Evolutionary conservation across 2,329 filamentous ascomycete genomes (phyloP), one percentile per base, ranked within the genome.

Genomic region (Stagonosporopsis chrysanthemi): DNA sequence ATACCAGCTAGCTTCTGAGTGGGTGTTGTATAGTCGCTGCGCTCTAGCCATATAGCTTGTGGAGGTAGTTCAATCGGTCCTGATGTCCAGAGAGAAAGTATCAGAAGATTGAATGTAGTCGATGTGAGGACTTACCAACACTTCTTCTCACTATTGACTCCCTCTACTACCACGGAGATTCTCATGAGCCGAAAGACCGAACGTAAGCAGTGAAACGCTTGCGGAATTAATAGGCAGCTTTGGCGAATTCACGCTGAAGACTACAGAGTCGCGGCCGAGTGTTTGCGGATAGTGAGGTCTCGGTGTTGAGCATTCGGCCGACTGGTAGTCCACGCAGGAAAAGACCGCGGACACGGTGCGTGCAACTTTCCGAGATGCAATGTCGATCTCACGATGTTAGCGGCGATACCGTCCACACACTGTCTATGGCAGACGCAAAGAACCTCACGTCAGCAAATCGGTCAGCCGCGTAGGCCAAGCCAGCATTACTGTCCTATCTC

Each of bases 361-460:
- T 29, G 40, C 23, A 4, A 22, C 6, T 24, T 9, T 17, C 53
- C 23, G 41, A 41, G 26, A 23, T 48, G 38, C 33, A 15, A 19
- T 23, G 43, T 52, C 38, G 43, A 48, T 43, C 29, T 3, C 9
- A 11, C 8, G 6, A 22, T 19, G 12, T 44, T 36, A 39, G 24
- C 22, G 29, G 36, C 31, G n/a, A 38, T 31, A 41, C 14, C 31
- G 31, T 8, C 31, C 31, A 33, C 14, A 33, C 14, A 15, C n/a
- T 14, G 31, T 33, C 31, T n/a, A 6, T 33, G 31, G 31, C 11
- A 7, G 43, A 29, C n/a, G n/a, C 35, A 12, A 19, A 26, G 29
- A 44, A n/a, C 33, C 49, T 58, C 50, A 58, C 45, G 50, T 58
- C 56, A 54, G 56, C 49, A 36, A 14, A 22, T 19, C 14, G 14